These are phyloP conservation scores for Anethum foeniculum DNA, from an alignment of 140 eudicot species.

Conservation along the genomic window DNA sequence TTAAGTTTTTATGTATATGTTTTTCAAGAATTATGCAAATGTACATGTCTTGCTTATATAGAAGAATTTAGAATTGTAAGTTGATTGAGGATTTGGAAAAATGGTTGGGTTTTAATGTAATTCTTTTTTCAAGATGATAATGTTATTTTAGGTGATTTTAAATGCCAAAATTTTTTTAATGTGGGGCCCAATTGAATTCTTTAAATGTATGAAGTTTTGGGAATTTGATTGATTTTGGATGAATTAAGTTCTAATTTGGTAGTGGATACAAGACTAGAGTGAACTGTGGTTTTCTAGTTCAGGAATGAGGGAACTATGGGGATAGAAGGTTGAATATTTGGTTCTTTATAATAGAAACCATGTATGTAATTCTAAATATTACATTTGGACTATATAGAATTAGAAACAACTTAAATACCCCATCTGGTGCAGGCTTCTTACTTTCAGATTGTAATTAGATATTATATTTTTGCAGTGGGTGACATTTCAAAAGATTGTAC, in stretches of 20 bases:
- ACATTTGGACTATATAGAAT: too few species aligned
- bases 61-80: background rate
- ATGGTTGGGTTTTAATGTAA: background rate
- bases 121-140: background rate
- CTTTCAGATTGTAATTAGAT: background rate
- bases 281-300: background rate
- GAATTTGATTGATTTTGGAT: background rate
- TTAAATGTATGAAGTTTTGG: background rate
- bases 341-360: too few species aligned
- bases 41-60: background rate
- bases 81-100: conserved; percentile 1
- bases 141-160: background rate
- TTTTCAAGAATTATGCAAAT: background rate
- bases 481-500: background rate
- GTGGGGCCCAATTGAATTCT: background rate
- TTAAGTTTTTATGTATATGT: background rate
- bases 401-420: background rate
- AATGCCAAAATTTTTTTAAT: background rate
- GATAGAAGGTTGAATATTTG: too few species aligned
- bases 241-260: background rate
- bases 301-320: background rate
- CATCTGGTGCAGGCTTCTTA: background rate
- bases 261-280: background rate
- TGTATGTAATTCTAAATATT: too few species aligned
- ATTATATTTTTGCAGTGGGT: background rate